Evolutionary conservation across 345 rosid species (phyloP).

Genomic region (Pistacia atlantica): DNA sequence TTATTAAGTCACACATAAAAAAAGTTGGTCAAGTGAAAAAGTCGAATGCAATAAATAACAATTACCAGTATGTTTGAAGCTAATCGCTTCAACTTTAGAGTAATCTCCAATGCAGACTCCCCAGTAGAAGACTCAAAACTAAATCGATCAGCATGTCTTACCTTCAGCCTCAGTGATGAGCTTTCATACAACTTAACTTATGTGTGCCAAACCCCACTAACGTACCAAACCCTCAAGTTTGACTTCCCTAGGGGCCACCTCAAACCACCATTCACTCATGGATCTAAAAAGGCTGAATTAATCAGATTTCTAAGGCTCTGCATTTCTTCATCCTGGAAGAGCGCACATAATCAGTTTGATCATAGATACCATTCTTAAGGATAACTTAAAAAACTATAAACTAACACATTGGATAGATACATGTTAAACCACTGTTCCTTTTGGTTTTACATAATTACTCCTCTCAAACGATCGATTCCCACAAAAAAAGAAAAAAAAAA

Average conservation of each 20-base stretch:
- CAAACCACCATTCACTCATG: constrained; percentile 65
- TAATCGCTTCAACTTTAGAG: constrained; percentile 49
- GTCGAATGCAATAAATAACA: not conserved
- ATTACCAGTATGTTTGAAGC: constrained; percentile 38
- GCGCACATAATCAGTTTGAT: not conserved
- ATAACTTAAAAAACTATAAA: not conserved
- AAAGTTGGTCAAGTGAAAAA: not conserved
- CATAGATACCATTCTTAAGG: not conserved
- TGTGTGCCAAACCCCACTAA: constrained; percentile 54
- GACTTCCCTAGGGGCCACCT: constrained; percentile 61
- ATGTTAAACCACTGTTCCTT: not conserved
- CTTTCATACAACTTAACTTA: constrained; percentile 35
- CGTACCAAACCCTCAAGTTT: constrained; percentile 43
- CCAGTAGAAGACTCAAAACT: constrained; percentile 51
- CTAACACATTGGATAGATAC: not conserved
- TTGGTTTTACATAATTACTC: not conserved
- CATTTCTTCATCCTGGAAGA: constrained; percentile 63
- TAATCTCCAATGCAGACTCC: constrained; percentile 40
- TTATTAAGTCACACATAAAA: not conserved
- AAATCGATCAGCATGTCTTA: constrained; percentile 55
- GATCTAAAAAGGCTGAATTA: constrained; percentile 53
- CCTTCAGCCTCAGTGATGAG: constrained; percentile 46
- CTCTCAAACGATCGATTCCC: not conserved
- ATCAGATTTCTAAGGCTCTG: constrained; percentile 46
- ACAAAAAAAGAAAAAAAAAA: no score